These are phyloP conservation scores for Neospermospora avenae DNA, from an alignment of 2,329 filamentous ascomycete species.

Conservation along the genomic window DNA sequence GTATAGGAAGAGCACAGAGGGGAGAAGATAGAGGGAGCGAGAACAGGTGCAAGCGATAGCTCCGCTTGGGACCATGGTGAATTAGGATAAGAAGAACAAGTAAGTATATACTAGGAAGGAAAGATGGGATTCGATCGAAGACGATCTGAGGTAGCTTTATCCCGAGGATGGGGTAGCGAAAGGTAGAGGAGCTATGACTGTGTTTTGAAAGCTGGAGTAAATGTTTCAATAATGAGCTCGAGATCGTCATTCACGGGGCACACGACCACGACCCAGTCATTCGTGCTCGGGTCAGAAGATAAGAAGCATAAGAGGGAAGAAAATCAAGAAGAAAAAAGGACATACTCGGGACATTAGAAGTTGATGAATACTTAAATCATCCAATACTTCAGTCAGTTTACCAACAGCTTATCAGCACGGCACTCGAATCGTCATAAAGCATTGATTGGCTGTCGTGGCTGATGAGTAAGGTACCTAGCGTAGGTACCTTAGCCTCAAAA, in stretches of 20 bases:
- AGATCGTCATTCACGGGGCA: neutral
- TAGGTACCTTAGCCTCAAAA: neutral
- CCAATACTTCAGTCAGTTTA: neutral
- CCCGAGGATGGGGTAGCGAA: neutral
- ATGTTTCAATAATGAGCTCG: neutral
- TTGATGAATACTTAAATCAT: neutral
- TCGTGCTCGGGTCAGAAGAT: neutral
- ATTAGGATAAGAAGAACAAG: neutral
- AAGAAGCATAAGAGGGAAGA: too few relatives aligned
- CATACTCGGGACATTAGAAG: neutral
- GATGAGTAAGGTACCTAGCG: too few relatives aligned
- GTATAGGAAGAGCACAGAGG: slow-evolving; percentile 26
- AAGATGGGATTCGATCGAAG: neutral
- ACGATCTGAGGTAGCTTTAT: neutral
- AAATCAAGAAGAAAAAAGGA: too few relatives aligned
- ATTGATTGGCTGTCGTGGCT: neutral
- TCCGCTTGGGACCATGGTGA: slow-evolving; percentile 15
- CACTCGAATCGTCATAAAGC: neutral
- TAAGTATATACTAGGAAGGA: neutral
- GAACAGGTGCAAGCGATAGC: slow-evolving; percentile 21
- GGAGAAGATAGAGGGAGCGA: slow-evolving; percentile 19
- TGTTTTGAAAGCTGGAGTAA: neutral
- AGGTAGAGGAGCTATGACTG: neutral
- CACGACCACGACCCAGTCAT: neutral
- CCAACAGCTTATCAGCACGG: slow-evolving; percentile 9